Conservation (phyloP, 225 moss, liverwort and hornwort genomes). For the Polytrichum commune region DNA sequence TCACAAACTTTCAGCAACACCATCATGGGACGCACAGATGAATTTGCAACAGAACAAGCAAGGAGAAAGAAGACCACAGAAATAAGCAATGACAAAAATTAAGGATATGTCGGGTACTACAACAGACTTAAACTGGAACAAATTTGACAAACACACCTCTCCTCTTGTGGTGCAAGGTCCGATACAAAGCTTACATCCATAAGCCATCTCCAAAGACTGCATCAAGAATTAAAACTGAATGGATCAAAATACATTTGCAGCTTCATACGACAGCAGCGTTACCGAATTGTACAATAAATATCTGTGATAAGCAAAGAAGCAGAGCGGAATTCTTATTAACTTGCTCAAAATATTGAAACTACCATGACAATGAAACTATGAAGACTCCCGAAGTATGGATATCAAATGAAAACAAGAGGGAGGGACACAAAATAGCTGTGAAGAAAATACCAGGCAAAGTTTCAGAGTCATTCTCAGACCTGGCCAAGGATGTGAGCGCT, state of each 20-base stretch:
- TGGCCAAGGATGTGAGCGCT: slow-evolving; percentile 97
- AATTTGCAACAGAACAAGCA: too few species aligned
- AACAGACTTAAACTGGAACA: neutral
- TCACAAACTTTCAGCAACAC: too few species aligned
- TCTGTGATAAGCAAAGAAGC: too few species aligned
- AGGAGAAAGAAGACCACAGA: too few species aligned
- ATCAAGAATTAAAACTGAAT: neutral
- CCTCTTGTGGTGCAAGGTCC: slow-evolving; percentile 96
- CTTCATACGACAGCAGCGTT: too few species aligned
- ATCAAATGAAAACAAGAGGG: too few species aligned
- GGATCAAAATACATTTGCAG: too few species aligned
- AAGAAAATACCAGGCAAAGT: neutral
- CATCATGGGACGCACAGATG: too few species aligned
- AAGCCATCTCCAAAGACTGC: slow-evolving; percentile 80
- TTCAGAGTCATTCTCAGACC: slow-evolving; percentile 33
- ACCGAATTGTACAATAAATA: too few species aligned
- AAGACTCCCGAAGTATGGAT: too few species aligned
- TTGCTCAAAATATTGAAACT: neutral
- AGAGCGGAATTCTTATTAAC: too few species aligned
- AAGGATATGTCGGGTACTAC: neutral
- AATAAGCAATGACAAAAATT: neutral
- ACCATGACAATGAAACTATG: neutral
- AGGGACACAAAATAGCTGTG: too few species aligned
- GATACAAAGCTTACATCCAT: slow-evolving; percentile 92
- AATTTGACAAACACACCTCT: slow-evolving; percentile 41